phyloP scores from a whole-genome alignment of 2,329 filamentous ascomycete species.

The Xylaria sp. region DNA sequence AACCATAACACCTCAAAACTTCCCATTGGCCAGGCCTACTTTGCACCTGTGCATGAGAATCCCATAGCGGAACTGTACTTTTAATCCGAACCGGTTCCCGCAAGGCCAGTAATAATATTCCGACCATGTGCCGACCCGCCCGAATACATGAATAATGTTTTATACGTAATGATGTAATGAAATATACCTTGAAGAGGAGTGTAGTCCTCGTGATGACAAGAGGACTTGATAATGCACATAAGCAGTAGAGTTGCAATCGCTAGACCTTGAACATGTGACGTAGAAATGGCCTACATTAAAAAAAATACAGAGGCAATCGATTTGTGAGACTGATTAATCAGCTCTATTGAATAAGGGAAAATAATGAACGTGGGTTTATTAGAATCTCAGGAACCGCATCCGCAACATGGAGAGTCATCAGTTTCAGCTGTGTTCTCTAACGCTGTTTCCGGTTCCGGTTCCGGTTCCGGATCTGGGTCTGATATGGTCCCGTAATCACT shows the following conservation, averaged over 20 bases:
- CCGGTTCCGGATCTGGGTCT: slow-evolving; percentile 14
- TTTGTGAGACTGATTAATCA: slow-evolving; percentile 4
- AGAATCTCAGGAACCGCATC: slow-evolving; percentile 24
- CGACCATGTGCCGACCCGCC: slow-evolving; percentile 20
- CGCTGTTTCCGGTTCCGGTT: slow-evolving; percentile 17
- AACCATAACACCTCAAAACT: slow-evolving; percentile 12
- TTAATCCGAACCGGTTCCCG: slow-evolving; percentile 32
- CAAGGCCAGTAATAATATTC: slow-evolving; percentile 26
- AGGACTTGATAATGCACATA: slow-evolving; percentile 2
- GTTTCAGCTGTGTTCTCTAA: slow-evolving; percentile 17
- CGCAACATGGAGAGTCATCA: slow-evolving; percentile 19
- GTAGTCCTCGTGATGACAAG: slow-evolving; percentile 14
- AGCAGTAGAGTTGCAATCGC: slow-evolving; percentile 11
- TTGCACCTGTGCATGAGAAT: slow-evolving; percentile 20
- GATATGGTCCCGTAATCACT: slow-evolving; percentile 30
- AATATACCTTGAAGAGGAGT: slow-evolving; percentile 23
- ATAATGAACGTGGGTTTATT: slow-evolving; percentile 3
- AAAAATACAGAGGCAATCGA: slow-evolving; percentile 19
- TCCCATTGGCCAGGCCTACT: slow-evolving; percentile 13
- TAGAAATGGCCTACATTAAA: slow-evolving; percentile 20
- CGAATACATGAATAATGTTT: slow-evolving; percentile 23
- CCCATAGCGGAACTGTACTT: slow-evolving; percentile 21
- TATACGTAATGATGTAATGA: slow-evolving; percentile 30
- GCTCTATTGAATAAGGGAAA: slow-evolving; percentile 4
- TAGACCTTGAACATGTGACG: slow-evolving; percentile 11